Conservation (phyloP, 202 grass and related monocot species). For the Zizania palustris region DNA sequence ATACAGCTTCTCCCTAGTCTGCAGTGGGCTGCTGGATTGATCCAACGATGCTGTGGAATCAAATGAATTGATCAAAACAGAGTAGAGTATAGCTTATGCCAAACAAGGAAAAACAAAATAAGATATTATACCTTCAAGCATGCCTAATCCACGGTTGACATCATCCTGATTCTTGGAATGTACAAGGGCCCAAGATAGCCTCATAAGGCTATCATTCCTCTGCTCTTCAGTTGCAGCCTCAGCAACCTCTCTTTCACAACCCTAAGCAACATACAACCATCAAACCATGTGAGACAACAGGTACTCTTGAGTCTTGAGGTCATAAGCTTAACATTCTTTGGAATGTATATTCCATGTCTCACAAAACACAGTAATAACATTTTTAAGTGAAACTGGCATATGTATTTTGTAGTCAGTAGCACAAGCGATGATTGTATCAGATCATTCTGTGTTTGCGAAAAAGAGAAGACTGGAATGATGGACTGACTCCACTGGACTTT, state of each 20-base stretch:
- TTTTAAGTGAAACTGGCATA: background rate
- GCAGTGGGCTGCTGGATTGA: slow-evolving; percentile 63
- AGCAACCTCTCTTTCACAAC: slow-evolving; percentile 75
- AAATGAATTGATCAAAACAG: slow-evolving; percentile 30
- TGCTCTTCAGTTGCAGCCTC: slow-evolving; percentile 59
- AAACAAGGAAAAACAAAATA: slow-evolving; percentile 6
- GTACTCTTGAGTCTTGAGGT: background rate
- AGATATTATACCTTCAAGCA: slow-evolving; percentile 75
- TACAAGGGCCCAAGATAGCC: slow-evolving; percentile 96
- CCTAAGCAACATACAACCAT: slow-evolving; percentile 42
- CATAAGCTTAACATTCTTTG: background rate
- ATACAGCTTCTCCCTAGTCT: slow-evolving; percentile 77
- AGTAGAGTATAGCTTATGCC: background rate
- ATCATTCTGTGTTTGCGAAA: background rate
- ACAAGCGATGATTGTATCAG: background rate
- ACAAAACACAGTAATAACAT: background rate
- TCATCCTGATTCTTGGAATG: slow-evolving; percentile 80
- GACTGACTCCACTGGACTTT: too few relatives aligned
- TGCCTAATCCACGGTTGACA: slow-evolving; percentile 90
- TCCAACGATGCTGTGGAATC: slow-evolving; percentile 67
- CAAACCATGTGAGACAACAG: background rate
- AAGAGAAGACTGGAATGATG: background rate
- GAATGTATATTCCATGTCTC: background rate
- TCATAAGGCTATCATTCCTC: slow-evolving; percentile 86
- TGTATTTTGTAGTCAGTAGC: background rate